Evolutionary conservation across 2,329 filamentous ascomycete genomes (phyloP).

Genomic region (Claviceps humidiphila): DNA sequence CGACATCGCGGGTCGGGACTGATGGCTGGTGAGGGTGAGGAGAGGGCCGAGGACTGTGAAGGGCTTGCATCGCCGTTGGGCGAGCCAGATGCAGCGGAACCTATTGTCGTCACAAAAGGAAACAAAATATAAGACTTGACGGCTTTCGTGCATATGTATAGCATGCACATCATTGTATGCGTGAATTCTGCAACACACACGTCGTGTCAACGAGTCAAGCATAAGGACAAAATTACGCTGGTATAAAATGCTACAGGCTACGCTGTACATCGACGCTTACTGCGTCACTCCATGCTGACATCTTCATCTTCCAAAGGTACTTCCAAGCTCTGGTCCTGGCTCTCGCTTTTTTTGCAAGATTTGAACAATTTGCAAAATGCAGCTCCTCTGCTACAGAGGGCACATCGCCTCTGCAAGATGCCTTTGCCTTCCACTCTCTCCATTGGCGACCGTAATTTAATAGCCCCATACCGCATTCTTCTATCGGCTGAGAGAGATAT

Average conservation of each 20-base stretch:
- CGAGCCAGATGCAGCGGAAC: not conserved
- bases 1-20: slow-evolving; percentile 4
- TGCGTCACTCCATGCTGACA: not conserved
- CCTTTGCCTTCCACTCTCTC: slow-evolving; percentile 1
- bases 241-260: not conserved
- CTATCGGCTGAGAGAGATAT: not conserved
- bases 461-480: not conserved
- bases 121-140: not conserved
- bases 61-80: not conserved
- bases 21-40: not conserved
- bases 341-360: not conserved
- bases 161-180: too few species aligned
- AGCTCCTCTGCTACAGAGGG: slow-evolving; percentile 3
- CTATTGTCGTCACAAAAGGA: not conserved
- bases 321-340: not conserved
- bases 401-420: slow-evolving; percentile 7
- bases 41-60: not conserved
- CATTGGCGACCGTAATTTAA: slow-evolving; percentile 7
- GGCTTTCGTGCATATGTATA: not conserved
- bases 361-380: slow-evolving; percentile 7
- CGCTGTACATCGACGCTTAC: not conserved
- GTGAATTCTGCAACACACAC: not conserved
- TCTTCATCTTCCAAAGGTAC: not conserved
- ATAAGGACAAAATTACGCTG: not conserved
- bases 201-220: not conserved